Base-by-base conservation (phyloP, 495 filamentous ascomycete species). In the Rostrohypoxylon terebratum region DNA sequence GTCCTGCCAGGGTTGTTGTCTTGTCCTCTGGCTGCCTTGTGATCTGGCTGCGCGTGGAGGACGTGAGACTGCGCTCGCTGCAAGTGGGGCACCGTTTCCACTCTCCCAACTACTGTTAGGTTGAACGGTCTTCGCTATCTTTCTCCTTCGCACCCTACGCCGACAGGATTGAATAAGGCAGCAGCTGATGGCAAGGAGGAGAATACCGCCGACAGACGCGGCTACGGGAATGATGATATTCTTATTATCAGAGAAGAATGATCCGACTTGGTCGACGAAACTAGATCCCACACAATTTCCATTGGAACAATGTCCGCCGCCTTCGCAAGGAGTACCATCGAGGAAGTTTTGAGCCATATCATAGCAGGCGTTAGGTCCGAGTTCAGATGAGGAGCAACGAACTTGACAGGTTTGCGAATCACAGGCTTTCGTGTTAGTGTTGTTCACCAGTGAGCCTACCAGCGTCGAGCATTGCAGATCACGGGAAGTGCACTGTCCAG, bases 401-500 rank as follows among this genome's bases (percentile, higher is more conserved):
- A 98, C 81, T 57, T 83, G 84, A 79, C 96, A 99, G 36, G 89
- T 90, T 57, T 83, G 84, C 64, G 79, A 83, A 58, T 91, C 89
- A 80, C 96, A 98, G 10, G 94, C 93, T 73, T 89, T 92, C 8
- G 93, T 96, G 72, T 92, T 88, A 80, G 93, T 96, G 74, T 85
- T 89, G 67, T 87, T 86, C 1, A 89, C 89, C 58, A 91, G 87
- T n/a, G 85, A 87, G 42, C 94, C 96, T 86, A 98, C 92, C 28
- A 97, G 83, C 7, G 89, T 91, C 76, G 91, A 90, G 83, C 96
- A 99, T 80, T 99, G 96, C 72, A 89, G 86, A 77, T 97, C 89
- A 65, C 96, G 90, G 62, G 92, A 96, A 51, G 96, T 99, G 79
- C 96, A 99, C 78, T 97, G 96, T 20, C 96, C 96, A 53, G 92